Evolutionary conservation across 2,329 filamentous ascomycete genomes (phyloP).

Genomic region (Ilyonectria destructans): DNA sequence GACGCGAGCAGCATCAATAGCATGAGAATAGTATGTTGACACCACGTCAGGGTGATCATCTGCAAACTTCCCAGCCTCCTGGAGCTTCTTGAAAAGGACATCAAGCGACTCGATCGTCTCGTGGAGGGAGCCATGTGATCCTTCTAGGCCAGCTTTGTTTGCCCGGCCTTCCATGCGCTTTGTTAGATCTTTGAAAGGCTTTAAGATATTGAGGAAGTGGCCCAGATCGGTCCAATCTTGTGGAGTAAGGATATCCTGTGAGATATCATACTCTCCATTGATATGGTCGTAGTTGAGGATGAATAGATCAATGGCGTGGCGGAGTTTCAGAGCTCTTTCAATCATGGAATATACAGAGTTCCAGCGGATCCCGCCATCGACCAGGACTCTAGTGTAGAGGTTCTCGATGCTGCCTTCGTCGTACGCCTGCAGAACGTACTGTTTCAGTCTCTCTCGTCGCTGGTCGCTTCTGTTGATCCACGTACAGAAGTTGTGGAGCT

Average conservation of each 20-base stretch:
- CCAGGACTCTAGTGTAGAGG: constrained; percentile 3
- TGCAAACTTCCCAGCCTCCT: too few species aligned
- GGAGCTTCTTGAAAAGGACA: too few species aligned
- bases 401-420: neutral
- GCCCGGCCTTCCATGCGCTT: too few species aligned
- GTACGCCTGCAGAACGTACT: neutral
- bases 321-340: constrained; percentile 1
- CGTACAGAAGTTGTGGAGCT: neutral
- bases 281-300: neutral
- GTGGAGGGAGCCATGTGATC: too few species aligned
- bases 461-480: neutral
- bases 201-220: neutral
- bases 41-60: too few species aligned
- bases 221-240: constrained; percentile 4
- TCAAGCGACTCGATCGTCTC: too few species aligned
- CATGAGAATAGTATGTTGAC: too few species aligned
- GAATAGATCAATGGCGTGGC: constrained; percentile 1
- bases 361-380: neutral
- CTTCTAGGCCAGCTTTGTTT: too few species aligned
- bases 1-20: too few species aligned
- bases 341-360: constrained; percentile 8
- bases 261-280: neutral
- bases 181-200: too few species aligned
- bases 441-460: neutral
- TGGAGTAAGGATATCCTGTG: neutral